Evolutionary conservation across 2,329 filamentous ascomycete species (phyloP).

Genomic region (Aspergillus pseudonomiae): DNA sequence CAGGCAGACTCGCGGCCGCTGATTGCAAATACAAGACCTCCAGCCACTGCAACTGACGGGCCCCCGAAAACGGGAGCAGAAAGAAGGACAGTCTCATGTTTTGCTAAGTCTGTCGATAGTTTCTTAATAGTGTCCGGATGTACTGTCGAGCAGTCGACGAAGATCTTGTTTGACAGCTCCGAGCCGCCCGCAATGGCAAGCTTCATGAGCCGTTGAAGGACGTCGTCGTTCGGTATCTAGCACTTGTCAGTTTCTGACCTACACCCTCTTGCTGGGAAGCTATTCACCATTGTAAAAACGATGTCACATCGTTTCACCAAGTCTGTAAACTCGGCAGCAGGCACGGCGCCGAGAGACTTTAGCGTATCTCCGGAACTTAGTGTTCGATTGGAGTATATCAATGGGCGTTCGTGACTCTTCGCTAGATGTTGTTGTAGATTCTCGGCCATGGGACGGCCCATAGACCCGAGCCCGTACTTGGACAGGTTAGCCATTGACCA

Average conservation of each 20-base stretch:
- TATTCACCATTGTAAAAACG: background rate
- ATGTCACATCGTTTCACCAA: background rate
- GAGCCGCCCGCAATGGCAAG: background rate
- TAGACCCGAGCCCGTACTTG: constrained; percentile 51
- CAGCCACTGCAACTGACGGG: background rate
- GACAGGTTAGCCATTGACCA: background rate
- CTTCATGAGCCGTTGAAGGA: background rate
- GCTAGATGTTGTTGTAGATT: constrained; percentile 52
- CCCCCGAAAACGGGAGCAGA: background rate
- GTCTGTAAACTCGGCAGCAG: background rate
- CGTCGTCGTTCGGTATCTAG: background rate
- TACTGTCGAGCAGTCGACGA: background rate
- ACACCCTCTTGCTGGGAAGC: background rate
- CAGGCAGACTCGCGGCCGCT: background rate
- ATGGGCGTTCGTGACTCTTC: background rate
- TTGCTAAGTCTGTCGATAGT: background rate
- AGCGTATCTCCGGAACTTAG: background rate
- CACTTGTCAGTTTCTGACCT: background rate
- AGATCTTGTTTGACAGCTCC: background rate
- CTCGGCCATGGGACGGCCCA: constrained; percentile 55
- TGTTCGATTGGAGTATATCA: background rate
- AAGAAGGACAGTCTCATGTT: background rate
- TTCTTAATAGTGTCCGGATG: background rate
- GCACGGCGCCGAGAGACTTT: background rate
- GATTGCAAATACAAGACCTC: background rate